Evolutionary conservation across 129 eudicot species (phyloP), one percentile per base, ranked within the genome.

Genomic region (Centrapalus pauciflorus): DNA sequence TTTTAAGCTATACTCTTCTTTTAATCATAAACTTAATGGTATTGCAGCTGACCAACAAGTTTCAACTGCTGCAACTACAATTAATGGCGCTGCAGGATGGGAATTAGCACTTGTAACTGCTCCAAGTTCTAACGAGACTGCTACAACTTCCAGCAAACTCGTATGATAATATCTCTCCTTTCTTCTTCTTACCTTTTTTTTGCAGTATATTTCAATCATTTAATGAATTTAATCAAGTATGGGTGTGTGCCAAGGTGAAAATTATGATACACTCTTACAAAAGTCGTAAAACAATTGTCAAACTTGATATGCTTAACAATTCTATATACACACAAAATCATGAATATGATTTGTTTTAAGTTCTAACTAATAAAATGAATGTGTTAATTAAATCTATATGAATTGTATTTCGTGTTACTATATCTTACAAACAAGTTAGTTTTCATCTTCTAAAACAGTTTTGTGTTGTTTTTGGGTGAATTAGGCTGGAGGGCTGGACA

Each of bases 101-200:
- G 97, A 90, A 79, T 64, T 90, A 64, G 95, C 95, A 41, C 92
- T 90, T 30, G 85, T 90, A 48, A 87, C 87, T 60, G 89, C 95
- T 65, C 95, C 97, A 37, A 90, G 89, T 83, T 86, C 91, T 34
- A 90, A 77, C 52, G 87, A 84, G 81, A 63, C 45, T 25, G 77
- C 90, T 14, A 64, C 85, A 21, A 26, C 83, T 56, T 62, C 95
- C 41, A 80, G 78, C 78, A 84, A 84, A 76, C 73, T 90, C 92
- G 97, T 87, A 87, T 49, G 26, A 5, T 70, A n/a, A n/a, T 26
- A n/a, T 25, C 16, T 9, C 20, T 50, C 57, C 35, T 50, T 19
- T 5, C 8, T 21, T 50, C 7, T 32, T 19, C 4, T 26, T n/a
- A 38, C 29, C 55, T 55, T 74, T 51, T 2, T 52, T 24, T 34